Evolutionary conservation across 2,329 filamentous ascomycete genomes (phyloP).

Genomic region (Albifimbria verrucaria): DNA sequence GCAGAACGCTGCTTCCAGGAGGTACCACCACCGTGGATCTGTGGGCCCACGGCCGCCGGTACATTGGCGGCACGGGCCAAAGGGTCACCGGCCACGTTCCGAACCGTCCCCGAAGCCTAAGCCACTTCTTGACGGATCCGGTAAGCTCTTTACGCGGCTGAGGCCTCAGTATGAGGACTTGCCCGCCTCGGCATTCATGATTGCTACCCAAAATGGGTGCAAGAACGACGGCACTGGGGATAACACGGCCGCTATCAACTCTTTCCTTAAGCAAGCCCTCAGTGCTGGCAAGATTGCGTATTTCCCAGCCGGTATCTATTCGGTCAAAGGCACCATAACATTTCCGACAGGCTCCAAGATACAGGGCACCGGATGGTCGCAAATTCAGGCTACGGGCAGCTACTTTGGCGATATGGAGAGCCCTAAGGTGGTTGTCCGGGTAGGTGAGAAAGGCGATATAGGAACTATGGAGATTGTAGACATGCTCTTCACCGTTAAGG

Average conservation of each 20-base stretch:
- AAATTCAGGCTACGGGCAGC: constrained; percentile 54
- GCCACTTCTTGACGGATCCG: constrained; percentile 8
- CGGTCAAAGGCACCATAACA: constrained; percentile 26
- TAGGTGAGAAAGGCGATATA: constrained; percentile 58
- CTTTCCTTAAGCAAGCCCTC: constrained; percentile 13
- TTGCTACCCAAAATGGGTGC: constrained; percentile 24
- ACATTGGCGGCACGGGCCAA: too few species aligned
- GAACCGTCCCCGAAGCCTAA: constrained; percentile 4
- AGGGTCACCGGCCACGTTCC: neutral
- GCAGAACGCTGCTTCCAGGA: constrained; percentile 11
- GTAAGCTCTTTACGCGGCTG: constrained; percentile 16
- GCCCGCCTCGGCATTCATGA: constrained; percentile 34
- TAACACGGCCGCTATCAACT: constrained; percentile 18
- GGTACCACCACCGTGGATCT: too few species aligned
- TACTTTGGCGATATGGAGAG: constrained; percentile 59
- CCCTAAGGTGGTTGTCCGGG: constrained; percentile 62
- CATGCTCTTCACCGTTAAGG: constrained; percentile 63
- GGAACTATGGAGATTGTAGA: constrained; percentile 69
- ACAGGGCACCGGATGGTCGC: constrained; percentile 66
- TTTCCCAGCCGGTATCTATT: constrained; percentile 25
- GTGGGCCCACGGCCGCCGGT: too few species aligned
- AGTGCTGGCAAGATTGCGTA: constrained; percentile 7
- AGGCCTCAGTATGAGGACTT: constrained; percentile 40
- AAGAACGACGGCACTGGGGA: constrained; percentile 32
- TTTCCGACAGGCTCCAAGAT: constrained; percentile 62